Base-by-base conservation (phyloP, 2,329 filamentous ascomycete genomes). In the Xylaria arbuscula region DNA sequence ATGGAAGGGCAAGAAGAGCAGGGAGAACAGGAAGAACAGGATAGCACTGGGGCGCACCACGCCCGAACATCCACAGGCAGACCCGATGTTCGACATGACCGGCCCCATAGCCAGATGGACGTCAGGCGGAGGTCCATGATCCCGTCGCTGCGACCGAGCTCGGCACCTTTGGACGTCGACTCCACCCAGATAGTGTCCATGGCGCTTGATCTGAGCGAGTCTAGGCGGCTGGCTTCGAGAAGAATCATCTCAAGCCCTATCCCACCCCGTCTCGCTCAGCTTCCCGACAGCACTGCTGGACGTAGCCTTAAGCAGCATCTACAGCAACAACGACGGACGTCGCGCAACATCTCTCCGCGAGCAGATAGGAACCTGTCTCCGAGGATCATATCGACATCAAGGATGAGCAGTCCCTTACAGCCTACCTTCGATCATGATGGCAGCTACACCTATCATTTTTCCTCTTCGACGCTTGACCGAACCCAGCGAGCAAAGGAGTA, bases 121-220 rank as follows among this genome's bases (percentile, higher is more conserved):
- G 40, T 32, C 48, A 77, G 76, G 66, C 72, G 64, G 54, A 62
- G 54, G 48, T 72, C 76, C 47, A 72, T 56, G 67, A 71, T 73
- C 48, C 76, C 74, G 22, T 74, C 72, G 38, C 71, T 66, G 54
- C 75, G 68, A 62, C 67, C 76, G 5, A 73, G 65, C 38, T 70
- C 71, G 54, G 71, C 77, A 15, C 74, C 79, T 5, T 78, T 92
- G 22, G 89, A 93, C 74, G 86, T 92, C 68, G 94, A 98, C 76
- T 92, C 94, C 8, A 89, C 91, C 3, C 93, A 97, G 79, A 97
- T 98, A 71, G 93, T 98, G 50, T 94, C 94, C 76, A 92, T 98
- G 87, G 95, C 95, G 1, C 81, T 98, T 73, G 96, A 91, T 72
- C 81, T 98, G 58, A 97, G 92, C 82, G 93, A 98, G 79, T 93